Conservation (phyloP, 164 flowering plant genomes). For the Protea cynaroides region DNA sequence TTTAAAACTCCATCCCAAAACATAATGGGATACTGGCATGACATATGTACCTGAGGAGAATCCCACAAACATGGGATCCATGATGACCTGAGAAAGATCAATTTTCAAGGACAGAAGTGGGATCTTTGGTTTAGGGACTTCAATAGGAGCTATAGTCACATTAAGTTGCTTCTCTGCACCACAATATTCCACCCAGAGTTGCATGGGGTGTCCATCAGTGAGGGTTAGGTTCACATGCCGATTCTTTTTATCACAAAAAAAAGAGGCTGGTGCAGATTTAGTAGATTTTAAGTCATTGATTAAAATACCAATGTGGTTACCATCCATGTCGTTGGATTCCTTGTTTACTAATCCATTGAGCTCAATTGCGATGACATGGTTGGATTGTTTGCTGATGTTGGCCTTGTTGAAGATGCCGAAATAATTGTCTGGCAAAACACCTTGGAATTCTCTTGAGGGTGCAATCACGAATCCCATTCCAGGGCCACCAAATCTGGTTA, state of each 20-base stretch:
- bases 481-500: background rate
- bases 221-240: background rate
- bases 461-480: conserved; percentile 3
- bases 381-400: background rate
- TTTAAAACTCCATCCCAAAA: background rate
- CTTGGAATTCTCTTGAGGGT: background rate
- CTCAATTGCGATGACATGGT: background rate
- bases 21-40: background rate
- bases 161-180: background rate
- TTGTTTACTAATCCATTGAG: background rate
- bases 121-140: background rate
- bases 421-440: background rate
- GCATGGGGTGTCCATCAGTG: background rate
- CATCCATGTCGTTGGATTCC: background rate
- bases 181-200: background rate
- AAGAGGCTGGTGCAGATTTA: background rate
- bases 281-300: background rate
- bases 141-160: background rate
- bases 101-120: background rate
- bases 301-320: background rate
- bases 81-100: background rate
- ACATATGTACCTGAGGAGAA: background rate
- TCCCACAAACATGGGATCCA: background rate
- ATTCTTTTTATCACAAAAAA: background rate
- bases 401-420: background rate